Evolutionary conservation across 2,329 filamentous ascomycete species (phyloP).

Genomic region (Xylariomycetidae sp.): DNA sequence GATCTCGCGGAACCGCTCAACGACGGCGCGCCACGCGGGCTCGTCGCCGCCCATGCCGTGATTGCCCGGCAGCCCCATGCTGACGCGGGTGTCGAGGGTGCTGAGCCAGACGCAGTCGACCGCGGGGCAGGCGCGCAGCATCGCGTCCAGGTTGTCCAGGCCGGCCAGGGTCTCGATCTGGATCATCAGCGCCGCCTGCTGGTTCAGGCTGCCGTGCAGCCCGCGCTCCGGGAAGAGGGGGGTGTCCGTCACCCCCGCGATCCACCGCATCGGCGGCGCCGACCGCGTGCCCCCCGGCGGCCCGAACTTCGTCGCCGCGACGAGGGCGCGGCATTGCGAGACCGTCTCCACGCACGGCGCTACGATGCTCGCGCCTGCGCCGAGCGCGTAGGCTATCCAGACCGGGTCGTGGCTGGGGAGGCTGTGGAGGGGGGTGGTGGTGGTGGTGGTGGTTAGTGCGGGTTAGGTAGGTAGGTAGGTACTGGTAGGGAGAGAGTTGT

Average conservation of each 20-base stretch:
- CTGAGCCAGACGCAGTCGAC: constrained; percentile 44
- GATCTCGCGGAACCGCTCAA: constrained; percentile 30
- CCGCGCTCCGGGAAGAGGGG: constrained; percentile 27
- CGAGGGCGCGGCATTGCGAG: constrained; percentile 36
- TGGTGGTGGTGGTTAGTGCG: not conserved
- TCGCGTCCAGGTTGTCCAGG: constrained; percentile 42
- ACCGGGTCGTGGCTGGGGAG: constrained; percentile 42
- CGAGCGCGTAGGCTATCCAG: constrained; percentile 39
- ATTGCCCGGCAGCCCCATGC: constrained; percentile 35
- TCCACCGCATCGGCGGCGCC: constrained; percentile 36
- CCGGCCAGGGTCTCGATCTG: constrained; percentile 39
- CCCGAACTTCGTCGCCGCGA: constrained; percentile 39
- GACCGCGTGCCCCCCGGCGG: constrained; percentile 35
- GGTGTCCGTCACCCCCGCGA: constrained; percentile 35
- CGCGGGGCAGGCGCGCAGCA: constrained; percentile 38
- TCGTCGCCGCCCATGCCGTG: constrained; percentile 29
- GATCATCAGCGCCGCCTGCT: constrained; percentile 42
- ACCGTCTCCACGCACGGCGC: constrained; percentile 43
- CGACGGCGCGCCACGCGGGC: constrained; percentile 34
- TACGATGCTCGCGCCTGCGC: constrained; percentile 42
- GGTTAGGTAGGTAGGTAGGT: too few species aligned
- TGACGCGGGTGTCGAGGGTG: constrained; percentile 35
- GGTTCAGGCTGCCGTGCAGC: constrained; percentile 34
- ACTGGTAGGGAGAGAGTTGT: too few species aligned
- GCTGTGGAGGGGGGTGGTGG: constrained; percentile 10